Base-by-base conservation (phyloP, 345 rosid genomes). In the Cochlearia excelsa region DNA sequence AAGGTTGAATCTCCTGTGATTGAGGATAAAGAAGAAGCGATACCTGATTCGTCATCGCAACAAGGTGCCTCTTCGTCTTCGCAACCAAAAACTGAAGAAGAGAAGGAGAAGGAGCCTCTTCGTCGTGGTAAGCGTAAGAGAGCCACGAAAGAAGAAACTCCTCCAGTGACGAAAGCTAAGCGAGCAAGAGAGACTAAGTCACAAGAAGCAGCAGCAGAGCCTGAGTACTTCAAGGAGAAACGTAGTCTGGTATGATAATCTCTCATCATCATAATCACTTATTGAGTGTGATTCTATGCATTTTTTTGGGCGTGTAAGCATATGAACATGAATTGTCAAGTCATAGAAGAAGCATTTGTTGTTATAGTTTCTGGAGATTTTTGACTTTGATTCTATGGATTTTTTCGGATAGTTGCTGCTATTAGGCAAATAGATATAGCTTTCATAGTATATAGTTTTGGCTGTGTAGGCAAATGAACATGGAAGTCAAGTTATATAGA, bases 141-240 rank as follows among this genome's bases (percentile, higher is more conserved):
- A 40, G 1, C 4, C 11, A 3, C 58, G 3, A 34, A 4, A 11
- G 42, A 10, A 2, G 58, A 57, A 11, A 1, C 57, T 49, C 62
- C 67, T 9, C 57, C 75, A 45, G 46, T 68, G 42, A 10, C 82
- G 26, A 67, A 77, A 61, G 79, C 92, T 71, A 83, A 86, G 75
- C 78, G 81, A 26, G 73, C 64, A 29, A 82, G 64, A 80, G 66
- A 69, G 6, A 59, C 79, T 52, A 82, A 77, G 63, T 74, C 81
- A 5, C 73, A 77, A 3, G 41, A 74, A n/a, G 81, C 30, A 3
- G 41, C 72, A n/a, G 81, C 30, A 5, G 46, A 83, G 51, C 83
- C 85, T 31, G 82, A 86, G 79, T 92, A 72, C 79, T 75, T 88
- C 61, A 81, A 84, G 61, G 96, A 84, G 8, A 63, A 83, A 75